These are phyloP conservation scores for Penicillium ucsense DNA, from an alignment of 495 filamentous ascomycete species.

Conservation along the genomic window DNA sequence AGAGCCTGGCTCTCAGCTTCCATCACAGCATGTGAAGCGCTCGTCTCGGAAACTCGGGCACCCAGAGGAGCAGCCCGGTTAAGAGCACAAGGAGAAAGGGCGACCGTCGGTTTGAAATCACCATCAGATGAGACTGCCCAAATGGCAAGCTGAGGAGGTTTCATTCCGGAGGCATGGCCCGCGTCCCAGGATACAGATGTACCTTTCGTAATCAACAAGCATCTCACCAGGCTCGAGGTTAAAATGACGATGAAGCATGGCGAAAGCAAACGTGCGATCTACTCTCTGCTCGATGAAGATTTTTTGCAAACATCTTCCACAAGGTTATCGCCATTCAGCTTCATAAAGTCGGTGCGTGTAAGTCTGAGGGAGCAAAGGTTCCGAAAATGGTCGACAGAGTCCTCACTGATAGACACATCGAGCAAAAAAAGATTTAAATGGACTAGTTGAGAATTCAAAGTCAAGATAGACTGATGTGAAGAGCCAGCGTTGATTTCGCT, in stretches of 20 bases:
- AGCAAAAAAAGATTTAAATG: not conserved
- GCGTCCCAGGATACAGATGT: not conserved
- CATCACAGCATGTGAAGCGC: not conserved
- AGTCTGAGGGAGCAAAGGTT: not conserved
- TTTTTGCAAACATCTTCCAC: not conserved
- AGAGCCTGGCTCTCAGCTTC: slow-evolving; percentile 2
- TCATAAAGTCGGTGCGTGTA: not conserved
- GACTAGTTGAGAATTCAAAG: not conserved
- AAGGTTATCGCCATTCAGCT: not conserved
- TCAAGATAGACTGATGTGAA: not conserved
- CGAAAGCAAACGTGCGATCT: not conserved
- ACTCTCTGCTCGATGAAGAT: not conserved
- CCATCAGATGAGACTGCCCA: not conserved
- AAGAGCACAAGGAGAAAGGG: no score
- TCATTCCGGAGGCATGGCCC: not conserved
- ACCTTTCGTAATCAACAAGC: not conserved
- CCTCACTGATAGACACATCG: not conserved
- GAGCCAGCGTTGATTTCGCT: not conserved
- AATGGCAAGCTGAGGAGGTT: not conserved
- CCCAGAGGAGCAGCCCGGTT: no score
- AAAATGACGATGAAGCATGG: not conserved
- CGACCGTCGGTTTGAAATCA: not conserved
- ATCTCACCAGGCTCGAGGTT: not conserved
- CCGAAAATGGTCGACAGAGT: not conserved
- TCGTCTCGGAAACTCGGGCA: not conserved